Conservation (phyloP, 2,329 filamentous ascomycete species). For the Claviceps pazoutovae region DNA sequence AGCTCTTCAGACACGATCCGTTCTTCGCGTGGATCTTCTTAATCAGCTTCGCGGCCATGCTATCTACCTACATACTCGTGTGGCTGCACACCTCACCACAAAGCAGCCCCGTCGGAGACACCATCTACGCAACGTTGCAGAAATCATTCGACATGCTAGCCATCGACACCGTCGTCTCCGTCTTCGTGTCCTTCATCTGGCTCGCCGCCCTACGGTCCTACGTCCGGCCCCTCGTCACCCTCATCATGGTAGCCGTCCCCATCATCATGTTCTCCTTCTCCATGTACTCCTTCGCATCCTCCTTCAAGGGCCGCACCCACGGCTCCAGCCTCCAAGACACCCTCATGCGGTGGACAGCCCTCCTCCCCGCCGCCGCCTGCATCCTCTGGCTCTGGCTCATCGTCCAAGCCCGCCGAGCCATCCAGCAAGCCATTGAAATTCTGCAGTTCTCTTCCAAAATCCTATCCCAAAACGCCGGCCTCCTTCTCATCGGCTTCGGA, state of each 20-base stretch:
- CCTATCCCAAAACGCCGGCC: conserved; percentile 66
- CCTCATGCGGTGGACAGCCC: conserved; percentile 75
- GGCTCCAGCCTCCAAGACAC: conserved; percentile 74
- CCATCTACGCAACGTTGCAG: conserved; percentile 80
- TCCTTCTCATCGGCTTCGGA: conserved; percentile 71
- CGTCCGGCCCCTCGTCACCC: conserved; percentile 66
- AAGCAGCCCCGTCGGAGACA: conserved; percentile 71
- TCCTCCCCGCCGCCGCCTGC: conserved; percentile 60
- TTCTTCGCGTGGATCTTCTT: conserved; percentile 89
- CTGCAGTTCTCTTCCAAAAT: conserved; percentile 88
- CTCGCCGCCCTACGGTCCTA: conserved; percentile 78
- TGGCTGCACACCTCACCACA: conserved; percentile 72
- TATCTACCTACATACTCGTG: conserved; percentile 79
- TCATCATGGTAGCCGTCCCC: conserved; percentile 74
- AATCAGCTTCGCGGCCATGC: conserved; percentile 67
- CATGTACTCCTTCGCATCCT: conserved; percentile 80
- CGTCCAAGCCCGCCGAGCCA: conserved; percentile 62
- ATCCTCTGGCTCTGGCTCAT: conserved; percentile 75
- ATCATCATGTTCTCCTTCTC: conserved; percentile 79
- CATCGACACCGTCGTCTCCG: conserved; percentile 79
- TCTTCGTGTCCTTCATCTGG: conserved; percentile 82
- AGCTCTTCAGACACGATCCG: conserved; percentile 69
- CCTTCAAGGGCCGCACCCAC: conserved; percentile 63
- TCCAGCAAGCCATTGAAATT: conserved; percentile 73
- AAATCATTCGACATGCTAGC: conserved; percentile 81